Evolutionary conservation across 179 eudicot species (phyloP), one percentile per base, ranked within the genome.

Genomic region (Carnegiea gigantea): DNA sequence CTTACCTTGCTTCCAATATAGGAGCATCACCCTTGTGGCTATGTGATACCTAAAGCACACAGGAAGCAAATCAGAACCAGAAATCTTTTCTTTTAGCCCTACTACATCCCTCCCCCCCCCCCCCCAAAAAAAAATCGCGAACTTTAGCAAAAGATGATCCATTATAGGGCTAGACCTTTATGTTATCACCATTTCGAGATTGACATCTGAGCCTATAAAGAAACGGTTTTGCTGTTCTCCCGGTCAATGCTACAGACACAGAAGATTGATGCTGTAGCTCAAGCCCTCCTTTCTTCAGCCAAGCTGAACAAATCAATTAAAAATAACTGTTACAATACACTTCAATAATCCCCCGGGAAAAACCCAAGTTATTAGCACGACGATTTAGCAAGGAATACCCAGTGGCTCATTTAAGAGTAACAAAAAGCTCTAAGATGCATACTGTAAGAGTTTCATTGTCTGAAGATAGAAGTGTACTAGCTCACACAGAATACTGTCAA

Each of bases 1-100:
- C 72, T 70, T 86, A 96, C 99, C 97, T 87, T 79, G 92, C 93
- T 87, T 94, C 91, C 79, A 88, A 33, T 30, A 86, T 73, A 71
- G 88, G 81, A 85, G 82, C 82, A 60, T 90, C 93, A 70, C 85
- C 89, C 85, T 86, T 87, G 79, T 82, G 85, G 86, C 88, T 84
- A 75, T 89, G 88, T 38, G 86, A 88, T 43, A 95, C 96, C 96
- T 91, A 80, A 79, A 85, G 80, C 80, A 76, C 23, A 46, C 70
- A 17, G 24, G 62, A 67, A 81, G 64, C 57, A 80, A 73, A 77
- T 60, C 24, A 80, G 23, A 17, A 62, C 48, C 0, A 1, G 14
- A 53, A 53, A 1, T 53, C 2, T 17, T 14, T 53, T 13, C 53
- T 49, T 49, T 9, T 49, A 49, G 14, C 2, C 10, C 53, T 0